A percentile compares a stretch with the other conserved stretches of the same genome.
Evolutionary conservation across 768 basidiomycete species (phyloP).

Genomic region (Clathrus columnatus): DNA sequence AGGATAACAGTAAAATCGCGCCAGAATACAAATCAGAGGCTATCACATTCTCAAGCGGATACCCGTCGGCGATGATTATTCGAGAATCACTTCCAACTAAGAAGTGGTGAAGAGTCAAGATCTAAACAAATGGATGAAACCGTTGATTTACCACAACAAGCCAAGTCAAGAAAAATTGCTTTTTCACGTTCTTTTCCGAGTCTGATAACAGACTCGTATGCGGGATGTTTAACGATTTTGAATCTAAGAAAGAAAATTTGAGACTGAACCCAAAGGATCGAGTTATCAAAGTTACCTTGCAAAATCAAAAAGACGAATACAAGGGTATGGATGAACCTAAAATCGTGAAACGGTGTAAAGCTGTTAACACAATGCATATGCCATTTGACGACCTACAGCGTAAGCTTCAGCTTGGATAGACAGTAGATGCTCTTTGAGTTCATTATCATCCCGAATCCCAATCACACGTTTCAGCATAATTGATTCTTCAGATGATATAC

Average conservation of each 20-base stretch:
- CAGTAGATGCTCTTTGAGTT: slow-evolving; percentile 26
- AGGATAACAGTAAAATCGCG: background rate
- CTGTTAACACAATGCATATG: background rate
- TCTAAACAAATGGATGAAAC: slow-evolving; percentile 17
- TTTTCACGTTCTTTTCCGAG: slow-evolving; percentile 28
- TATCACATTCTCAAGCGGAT: slow-evolving; percentile 11
- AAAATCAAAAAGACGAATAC: slow-evolving; percentile 22
- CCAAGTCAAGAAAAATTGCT: slow-evolving; percentile 36
- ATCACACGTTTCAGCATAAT: slow-evolving; percentile 19
- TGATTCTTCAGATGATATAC: no score
- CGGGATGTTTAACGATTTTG: slow-evolving; percentile 9
- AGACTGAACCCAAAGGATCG: background rate
- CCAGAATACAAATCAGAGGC: slow-evolving; percentile 9
- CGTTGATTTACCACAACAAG: slow-evolving; percentile 32
- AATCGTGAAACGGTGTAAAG: background rate
- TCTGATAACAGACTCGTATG: slow-evolving; percentile 23
- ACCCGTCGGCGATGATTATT: slow-evolving; percentile 11
- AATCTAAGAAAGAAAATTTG: background rate
- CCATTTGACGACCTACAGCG: slow-evolving; percentile 17
- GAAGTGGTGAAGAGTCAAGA: background rate
- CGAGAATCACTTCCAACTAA: slow-evolving; percentile 13
- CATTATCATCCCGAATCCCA: slow-evolving; percentile 23
- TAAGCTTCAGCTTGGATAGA: slow-evolving; percentile 27
- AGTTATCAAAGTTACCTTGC: slow-evolving; percentile 10
- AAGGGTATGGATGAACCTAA: slow-evolving; percentile 23